phyloP scores from a whole-genome alignment of 805 yeast genomes.

The Barnettozyma siamensis region DNA sequence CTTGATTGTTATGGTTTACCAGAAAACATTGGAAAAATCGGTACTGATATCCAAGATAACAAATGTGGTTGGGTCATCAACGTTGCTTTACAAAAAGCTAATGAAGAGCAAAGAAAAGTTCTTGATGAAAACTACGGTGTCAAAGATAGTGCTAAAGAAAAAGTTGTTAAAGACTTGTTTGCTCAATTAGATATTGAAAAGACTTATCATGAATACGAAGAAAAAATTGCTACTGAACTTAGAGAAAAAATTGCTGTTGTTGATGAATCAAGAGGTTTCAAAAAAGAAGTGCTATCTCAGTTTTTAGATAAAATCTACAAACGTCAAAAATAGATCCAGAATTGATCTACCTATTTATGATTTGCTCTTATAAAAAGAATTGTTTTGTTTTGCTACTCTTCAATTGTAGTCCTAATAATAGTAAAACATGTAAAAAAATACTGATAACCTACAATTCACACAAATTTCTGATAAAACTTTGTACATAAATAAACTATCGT shows the following conservation, averaged over 20 bases:
- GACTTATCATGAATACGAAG: slow-evolving; percentile 79
- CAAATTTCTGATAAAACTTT: slow-evolving; percentile 6
- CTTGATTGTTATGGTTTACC: slow-evolving; percentile 97
- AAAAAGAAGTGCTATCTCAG: slow-evolving; percentile 73
- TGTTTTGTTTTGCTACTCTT: no score
- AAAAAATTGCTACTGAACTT: slow-evolving; percentile 59
- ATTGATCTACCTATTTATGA: no score
- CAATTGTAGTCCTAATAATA: no score
- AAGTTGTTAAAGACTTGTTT: slow-evolving; percentile 66
- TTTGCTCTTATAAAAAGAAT: no score
- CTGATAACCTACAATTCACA: no score
- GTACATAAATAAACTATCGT: slow-evolving; percentile 9
- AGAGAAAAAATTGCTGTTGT: slow-evolving; percentile 56
- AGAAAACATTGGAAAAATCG: slow-evolving; percentile 95
- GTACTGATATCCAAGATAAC: slow-evolving; percentile 97
- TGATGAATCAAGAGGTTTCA: slow-evolving; percentile 93
- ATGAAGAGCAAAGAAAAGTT: slow-evolving; percentile 72
- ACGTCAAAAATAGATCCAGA: slow-evolving; percentile 62
- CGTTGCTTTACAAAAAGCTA: slow-evolving; percentile 76
- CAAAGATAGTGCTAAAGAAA: slow-evolving; percentile 66
- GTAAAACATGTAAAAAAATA: no score
- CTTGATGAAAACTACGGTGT: slow-evolving; percentile 89
- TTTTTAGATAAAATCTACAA: slow-evolving; percentile 91
- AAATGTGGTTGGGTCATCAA: slow-evolving; percentile 98
- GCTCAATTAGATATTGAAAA: slow-evolving; percentile 64